Base-by-base conservation (phyloP, 2,329 filamentous ascomycete genomes). In the Fusarium lateritium region DNA sequence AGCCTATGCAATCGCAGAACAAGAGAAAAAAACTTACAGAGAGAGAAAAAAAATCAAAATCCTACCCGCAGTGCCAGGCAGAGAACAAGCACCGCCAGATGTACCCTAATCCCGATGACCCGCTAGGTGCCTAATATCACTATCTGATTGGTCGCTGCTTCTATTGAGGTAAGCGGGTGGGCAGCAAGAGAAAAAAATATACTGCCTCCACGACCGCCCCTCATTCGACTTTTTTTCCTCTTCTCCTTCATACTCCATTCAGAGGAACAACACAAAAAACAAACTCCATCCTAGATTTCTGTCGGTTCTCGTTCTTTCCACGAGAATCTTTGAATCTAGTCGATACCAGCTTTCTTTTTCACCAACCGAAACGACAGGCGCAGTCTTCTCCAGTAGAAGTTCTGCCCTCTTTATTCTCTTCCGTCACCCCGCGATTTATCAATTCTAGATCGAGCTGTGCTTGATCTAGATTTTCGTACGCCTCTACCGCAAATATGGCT, bases 401-500 rank as follows among this genome's bases (percentile, higher is more conserved):
- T 69, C 76, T 80, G 79, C 74, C 69, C 76, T 80, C 77, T 77
- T 79, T 80, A 65, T 65, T 72, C 67, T 52, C 66, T 70, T 65
- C 65, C 69, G 68, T 74, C 76, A 74, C 79, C 79, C 78, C 79
- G 73, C 82, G 79, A 70, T 68, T 68, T 80, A 77, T 73, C 73
- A 76, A 79, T 79, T 84, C 86, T 89, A 89, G 91, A 87, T 94
- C 88, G 92, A 90, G 87, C 90, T 84, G 85, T 83, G 91, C 90
- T 92, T 93, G 92, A 88, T 90, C 88, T 89, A 86, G 86, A 85
- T 79, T 87, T 89, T 61, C 69, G 62, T 64, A 58, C 83, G 80
- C 79, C 79, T 79, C 78, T 78, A 87, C 85, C 91, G 91, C 93
- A 95, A 98, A 92, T 89, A 98, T 98, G 95, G 95, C 94, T 94